A percentile compares a stretch with the other conserved stretches of the same genome.
These are phyloP conservation scores for Cymodocea nodosa DNA, from an alignment of 116 monocot species.

Conservation along the genomic window DNA sequence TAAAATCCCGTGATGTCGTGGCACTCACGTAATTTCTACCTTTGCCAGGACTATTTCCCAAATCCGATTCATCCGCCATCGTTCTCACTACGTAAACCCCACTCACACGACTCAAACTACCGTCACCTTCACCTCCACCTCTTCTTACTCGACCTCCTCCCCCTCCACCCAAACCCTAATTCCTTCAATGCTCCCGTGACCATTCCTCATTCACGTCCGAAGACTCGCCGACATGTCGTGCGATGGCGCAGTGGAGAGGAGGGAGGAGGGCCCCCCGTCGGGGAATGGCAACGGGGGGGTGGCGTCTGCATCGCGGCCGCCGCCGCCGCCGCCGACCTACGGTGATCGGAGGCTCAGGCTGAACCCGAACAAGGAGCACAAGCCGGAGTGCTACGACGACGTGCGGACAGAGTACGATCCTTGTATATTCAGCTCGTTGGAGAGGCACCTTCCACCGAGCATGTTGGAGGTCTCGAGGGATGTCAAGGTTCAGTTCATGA, in stretches of 20 bases:
- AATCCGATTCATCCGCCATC: too few species aligned
- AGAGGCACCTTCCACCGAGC: conserved; percentile 87
- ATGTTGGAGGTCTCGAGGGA: conserved; percentile 60
- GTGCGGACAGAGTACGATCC: conserved; percentile 56
- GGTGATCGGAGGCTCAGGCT: conserved; percentile 75
- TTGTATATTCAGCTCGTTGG: conserved; percentile 63
- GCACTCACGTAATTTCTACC: too few species aligned
- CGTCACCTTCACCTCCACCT: too few species aligned
- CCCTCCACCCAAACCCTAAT: conserved; percentile 5
- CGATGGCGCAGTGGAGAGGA: conserved; percentile 31
- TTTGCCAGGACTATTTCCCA: too few species aligned
- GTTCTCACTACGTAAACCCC: too few species aligned
- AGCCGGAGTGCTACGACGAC: conserved; percentile 77
- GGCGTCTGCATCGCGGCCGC: conserved; percentile 8
- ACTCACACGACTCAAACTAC: too few species aligned
- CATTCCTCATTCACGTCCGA: neutral
- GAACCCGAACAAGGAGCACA: conserved; percentile 81
- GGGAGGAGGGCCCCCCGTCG: conserved; percentile 14
- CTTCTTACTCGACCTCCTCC: neutral
- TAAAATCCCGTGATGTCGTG: too few species aligned
- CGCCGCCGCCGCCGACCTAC: conserved; percentile 4
- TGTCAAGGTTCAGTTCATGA: conserved; percentile 75
- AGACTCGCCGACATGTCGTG: conserved; percentile 21
- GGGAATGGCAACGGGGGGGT: conserved; percentile 23
- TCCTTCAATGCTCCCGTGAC: neutral